Evolutionary conservation across 768 basidiomycete genomes (phyloP).

Genomic region (Suillus subaureus): DNA sequence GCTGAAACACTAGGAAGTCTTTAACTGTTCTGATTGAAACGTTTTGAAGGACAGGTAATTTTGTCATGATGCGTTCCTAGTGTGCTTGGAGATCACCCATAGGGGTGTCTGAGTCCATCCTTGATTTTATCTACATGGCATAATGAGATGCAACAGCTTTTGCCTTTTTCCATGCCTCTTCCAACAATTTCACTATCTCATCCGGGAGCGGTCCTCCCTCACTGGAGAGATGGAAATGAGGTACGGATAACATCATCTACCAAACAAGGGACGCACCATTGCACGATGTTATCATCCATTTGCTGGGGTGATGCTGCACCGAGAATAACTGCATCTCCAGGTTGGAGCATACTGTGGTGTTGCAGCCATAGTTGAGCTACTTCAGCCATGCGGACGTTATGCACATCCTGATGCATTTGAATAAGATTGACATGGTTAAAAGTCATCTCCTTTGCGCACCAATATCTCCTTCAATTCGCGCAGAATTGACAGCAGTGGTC

Average conservation of each 20-base stretch:
- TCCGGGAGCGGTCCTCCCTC: slow-evolving; percentile 20
- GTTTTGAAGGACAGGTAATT: no score
- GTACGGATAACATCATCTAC: no score
- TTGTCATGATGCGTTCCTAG: no score
- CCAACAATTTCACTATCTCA: slow-evolving; percentile 14
- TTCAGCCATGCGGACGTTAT: slow-evolving; percentile 15
- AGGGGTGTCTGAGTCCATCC: background rate
- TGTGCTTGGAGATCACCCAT: no score
- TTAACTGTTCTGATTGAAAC: no score
- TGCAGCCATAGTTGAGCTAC: slow-evolving; percentile 19
- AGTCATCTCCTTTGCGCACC: slow-evolving; percentile 1
- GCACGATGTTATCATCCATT: slow-evolving; percentile 29
- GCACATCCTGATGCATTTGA: slow-evolving; percentile 13
- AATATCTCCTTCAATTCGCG: slow-evolving; percentile 17
- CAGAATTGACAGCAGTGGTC: slow-evolving; percentile 16
- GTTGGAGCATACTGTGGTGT: slow-evolving; percentile 20
- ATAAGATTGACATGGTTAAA: background rate
- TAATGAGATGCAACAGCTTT: slow-evolving; percentile 15
- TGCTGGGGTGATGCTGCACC: slow-evolving; percentile 39
- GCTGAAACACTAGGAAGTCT: no score
- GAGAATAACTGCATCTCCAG: slow-evolving; percentile 37
- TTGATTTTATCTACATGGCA: background rate
- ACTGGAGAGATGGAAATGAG: slow-evolving; percentile 12
- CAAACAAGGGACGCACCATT: slow-evolving; percentile 16
- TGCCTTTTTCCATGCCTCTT: slow-evolving; percentile 14